A percentile compares a stretch with the other conserved stretches of the same genome.
These are phyloP conservation scores for Aristolochia fimbriata DNA, from an alignment of 164 flowering plant genomes.

Conservation along the genomic window DNA sequence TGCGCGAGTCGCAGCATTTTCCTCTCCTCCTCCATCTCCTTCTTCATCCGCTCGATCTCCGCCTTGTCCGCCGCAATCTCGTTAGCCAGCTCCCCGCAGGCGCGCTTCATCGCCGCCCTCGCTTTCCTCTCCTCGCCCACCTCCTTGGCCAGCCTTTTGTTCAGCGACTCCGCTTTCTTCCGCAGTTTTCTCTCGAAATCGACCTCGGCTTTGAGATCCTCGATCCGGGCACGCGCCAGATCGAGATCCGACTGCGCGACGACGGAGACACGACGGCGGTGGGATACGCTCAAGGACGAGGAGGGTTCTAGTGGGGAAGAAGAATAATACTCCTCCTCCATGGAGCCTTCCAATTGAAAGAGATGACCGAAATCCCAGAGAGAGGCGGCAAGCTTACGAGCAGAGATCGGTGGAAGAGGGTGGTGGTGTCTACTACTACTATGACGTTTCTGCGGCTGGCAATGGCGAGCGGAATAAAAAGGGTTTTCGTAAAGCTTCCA, in stretches of 20 bases:
- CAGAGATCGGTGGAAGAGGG: conserved; percentile 1
- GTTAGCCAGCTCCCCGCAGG: conserved; percentile 2
- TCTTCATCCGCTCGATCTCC: conserved; percentile 11
- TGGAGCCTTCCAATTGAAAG: conserved; percentile 2
- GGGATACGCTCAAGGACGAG: not conserved
- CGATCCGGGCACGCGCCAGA: conserved; percentile 11
- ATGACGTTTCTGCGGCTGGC: not conserved
- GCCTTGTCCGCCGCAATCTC: conserved; percentile 5
- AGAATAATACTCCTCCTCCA: no score
- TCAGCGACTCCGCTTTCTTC: conserved; percentile 9
- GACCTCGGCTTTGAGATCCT: conserved; percentile 10
- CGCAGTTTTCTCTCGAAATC: conserved; percentile 7
- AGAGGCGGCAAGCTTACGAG: conserved; percentile 8
- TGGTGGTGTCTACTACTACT: not conserved
- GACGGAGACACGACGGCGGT: conserved; percentile 1
- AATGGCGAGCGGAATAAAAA: conserved; percentile 4
- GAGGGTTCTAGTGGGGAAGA: no score
- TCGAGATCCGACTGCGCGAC: conserved; percentile 8
- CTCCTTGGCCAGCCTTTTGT: conserved; percentile 8
- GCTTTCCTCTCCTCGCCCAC: conserved; percentile 4
- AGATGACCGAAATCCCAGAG: not conserved
- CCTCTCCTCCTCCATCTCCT: conserved; percentile 13
- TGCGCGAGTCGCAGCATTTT: conserved; percentile 13
- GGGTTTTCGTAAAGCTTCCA: conserved; percentile 16
- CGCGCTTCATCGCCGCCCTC: not conserved